Percentiles rank a stretch among this genome's conserved stretches.
phyloP scores from a whole-genome alignment of 2,329 filamentous ascomycete genomes.

The Metarhizium anisopliae region DNA sequence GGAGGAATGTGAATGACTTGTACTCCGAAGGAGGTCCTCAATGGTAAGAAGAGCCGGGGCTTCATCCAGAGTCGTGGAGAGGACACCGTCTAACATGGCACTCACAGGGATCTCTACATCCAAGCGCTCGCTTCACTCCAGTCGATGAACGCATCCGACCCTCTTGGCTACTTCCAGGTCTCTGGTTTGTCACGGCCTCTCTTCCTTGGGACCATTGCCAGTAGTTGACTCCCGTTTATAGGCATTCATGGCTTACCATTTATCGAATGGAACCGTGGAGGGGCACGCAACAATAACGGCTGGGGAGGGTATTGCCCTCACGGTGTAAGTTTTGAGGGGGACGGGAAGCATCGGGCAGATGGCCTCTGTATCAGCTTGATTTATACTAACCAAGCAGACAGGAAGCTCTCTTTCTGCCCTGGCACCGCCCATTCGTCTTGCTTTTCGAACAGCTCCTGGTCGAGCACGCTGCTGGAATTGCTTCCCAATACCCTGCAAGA shows the following conservation, averaged over 20 bases:
- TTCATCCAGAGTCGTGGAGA: background rate
- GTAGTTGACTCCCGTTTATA: constrained; percentile 8
- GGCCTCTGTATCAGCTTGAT: background rate
- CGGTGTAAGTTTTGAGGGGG: constrained; percentile 27
- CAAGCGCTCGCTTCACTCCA: constrained; percentile 36
- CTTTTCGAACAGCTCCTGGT: constrained; percentile 50
- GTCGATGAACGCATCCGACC: constrained; percentile 28
- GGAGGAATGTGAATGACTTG: constrained; percentile 39
- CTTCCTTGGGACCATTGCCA: too few relatives aligned
- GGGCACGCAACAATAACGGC: constrained; percentile 15
- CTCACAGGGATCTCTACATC: constrained; percentile 39
- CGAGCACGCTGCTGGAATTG: constrained; percentile 35
- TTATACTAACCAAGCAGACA: constrained; percentile 11
- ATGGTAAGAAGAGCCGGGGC: constrained; percentile 25
- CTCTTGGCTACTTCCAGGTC: constrained; percentile 41
- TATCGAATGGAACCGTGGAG: constrained; percentile 33
- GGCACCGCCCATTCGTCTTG: constrained; percentile 47
- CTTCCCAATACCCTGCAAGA: constrained; percentile 29
- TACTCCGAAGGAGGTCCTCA: constrained; percentile 30
- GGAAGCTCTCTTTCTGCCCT: constrained; percentile 42
- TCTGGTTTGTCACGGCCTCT: constrained; percentile 24
- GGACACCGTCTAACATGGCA: background rate
- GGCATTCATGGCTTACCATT: constrained; percentile 34
- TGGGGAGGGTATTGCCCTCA: constrained; percentile 39
- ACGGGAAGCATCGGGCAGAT: background rate